These are phyloP conservation scores for Takashimella koratensis DNA, from an alignment of 1,284 basidiomycete genomes.

Conservation along the genomic window DNA sequence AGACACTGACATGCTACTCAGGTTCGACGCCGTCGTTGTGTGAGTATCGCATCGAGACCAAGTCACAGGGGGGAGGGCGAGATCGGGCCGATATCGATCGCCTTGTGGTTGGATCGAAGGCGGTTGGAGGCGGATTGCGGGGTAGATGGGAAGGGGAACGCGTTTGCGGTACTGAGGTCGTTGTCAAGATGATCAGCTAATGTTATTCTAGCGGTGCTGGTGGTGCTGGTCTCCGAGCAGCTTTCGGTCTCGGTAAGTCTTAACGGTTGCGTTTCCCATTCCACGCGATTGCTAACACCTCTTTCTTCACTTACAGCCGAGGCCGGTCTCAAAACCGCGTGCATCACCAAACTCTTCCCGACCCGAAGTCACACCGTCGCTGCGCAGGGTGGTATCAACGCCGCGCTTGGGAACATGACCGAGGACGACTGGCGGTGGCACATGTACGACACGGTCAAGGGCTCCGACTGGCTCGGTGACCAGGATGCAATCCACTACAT, in stretches of 20 bases:
- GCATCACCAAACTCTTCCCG: slow-evolving; percentile 99
- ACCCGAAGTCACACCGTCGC: slow-evolving; percentile 98
- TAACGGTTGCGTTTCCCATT: too few relatives aligned
- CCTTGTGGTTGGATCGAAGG: slow-evolving; percentile 4
- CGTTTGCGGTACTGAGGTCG: too few relatives aligned
- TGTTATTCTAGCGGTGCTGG: slow-evolving; percentile 73
- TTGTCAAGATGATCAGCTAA: neutral
- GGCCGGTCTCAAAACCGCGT: slow-evolving; percentile 96
- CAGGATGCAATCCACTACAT: slow-evolving; percentile 99
- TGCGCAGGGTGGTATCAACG: slow-evolving; percentile 99
- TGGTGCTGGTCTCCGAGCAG: slow-evolving; percentile 95
- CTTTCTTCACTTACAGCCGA: too few relatives aligned
- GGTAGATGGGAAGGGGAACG: too few relatives aligned
- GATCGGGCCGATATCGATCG: too few relatives aligned
- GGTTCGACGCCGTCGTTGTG: slow-evolving; percentile 96
- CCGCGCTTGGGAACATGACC: slow-evolving; percentile 98
- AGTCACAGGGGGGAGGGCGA: too few relatives aligned
- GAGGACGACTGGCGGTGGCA: slow-evolving; percentile 99
- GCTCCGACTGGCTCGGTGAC: slow-evolving; percentile 99
- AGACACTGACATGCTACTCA: slow-evolving; percentile 34
- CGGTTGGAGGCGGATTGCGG: neutral
- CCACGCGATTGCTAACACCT: neutral
- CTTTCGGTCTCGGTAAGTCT: slow-evolving; percentile 73
- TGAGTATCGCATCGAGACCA: slow-evolving; percentile 56
- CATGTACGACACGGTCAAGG: slow-evolving; percentile 97